Base-by-base conservation (phyloP, 805 yeast species). In the Kregervanrija delftensis region DNA sequence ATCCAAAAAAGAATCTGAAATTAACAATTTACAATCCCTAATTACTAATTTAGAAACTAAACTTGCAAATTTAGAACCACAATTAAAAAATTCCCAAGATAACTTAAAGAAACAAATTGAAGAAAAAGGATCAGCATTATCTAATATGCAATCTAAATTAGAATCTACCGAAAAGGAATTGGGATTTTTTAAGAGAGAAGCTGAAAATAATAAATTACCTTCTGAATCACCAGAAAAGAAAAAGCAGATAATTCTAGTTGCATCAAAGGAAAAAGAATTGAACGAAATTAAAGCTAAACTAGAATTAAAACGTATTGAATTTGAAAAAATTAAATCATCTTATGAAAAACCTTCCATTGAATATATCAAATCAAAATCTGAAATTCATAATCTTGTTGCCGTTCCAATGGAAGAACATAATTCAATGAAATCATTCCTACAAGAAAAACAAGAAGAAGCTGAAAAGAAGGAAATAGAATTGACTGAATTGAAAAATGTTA, bases 281-380 rank as follows among this genome's bases (percentile, higher is more conserved):
- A 42, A 43, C 5, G 11, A 28, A 11, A 22, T 22, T 22, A 22
- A 22, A 22, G 6, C 8, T 22, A 22, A 22, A 22, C 8, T 22
- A 2, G 28, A 22, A 22, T 22, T 6, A 22, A 6, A 22, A 8
- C 28, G 6, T 22, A 22, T 8, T 22, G 28, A 22, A 22, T 10
- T 13, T 22, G 40, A 37, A 30, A 37, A n/a, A 22, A 4, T 37
- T 10, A 51, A 31, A 43, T 48, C 12, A 51, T 11, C 17, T 14
- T 33, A 13, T 15, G 42, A 43, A 49, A 54, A 15, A 44, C 57
- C 61, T 32, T 50, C 46, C 31, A 39, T 38, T 14, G 54, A 54
- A 31, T 48, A 53, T 42, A 33, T 54, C 39, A 45, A 49, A 48
- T 30, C 44, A 11, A 43, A 56, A 43, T 38, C 53, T 35, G 39